A percentile compares a stretch with the other conserved stretches of the same genome.
Evolutionary conservation across 2,329 filamentous ascomycete genomes (phyloP).

Genomic region (Aspergillus ustus): DNA sequence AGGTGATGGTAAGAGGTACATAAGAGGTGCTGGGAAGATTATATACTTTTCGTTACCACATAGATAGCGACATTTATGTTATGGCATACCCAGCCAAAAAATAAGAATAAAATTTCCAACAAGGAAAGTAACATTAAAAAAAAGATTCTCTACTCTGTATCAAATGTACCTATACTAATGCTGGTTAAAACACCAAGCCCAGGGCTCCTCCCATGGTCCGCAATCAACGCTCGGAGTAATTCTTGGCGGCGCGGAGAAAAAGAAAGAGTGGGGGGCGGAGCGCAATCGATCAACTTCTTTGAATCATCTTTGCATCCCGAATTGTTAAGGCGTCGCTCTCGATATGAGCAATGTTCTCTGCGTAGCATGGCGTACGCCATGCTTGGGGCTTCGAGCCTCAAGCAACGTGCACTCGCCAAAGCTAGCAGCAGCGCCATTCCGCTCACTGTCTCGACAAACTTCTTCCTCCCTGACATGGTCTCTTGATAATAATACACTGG

Average conservation of each 20-base stretch:
- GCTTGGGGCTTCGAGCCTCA: slow-evolving; percentile 39
- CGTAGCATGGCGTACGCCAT: slow-evolving; percentile 47
- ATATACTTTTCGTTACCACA: not conserved
- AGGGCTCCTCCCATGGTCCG: not conserved
- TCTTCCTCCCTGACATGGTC: slow-evolving; percentile 26
- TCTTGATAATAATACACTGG: slow-evolving; percentile 22
- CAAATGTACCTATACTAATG: no score
- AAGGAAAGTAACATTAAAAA: not conserved
- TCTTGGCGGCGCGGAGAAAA: slow-evolving; percentile 24
- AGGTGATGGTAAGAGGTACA: not conserved
- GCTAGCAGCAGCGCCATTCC: slow-evolving; percentile 22
- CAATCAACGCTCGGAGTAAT: slow-evolving; percentile 20
- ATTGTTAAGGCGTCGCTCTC: slow-evolving; percentile 9
- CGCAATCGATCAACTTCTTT: no score
- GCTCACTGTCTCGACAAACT: slow-evolving; percentile 27
- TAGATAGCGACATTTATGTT: not conserved
- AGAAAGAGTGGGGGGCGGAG: slow-evolving; percentile 10
- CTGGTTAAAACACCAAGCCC: no score
- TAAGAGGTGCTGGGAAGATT: not conserved
- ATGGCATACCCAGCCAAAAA: no score
- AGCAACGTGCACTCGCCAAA: slow-evolving; percentile 26
- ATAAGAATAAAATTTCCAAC: no score
- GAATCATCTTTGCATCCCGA: no score
- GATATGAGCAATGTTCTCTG: slow-evolving; percentile 50
- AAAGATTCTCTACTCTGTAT: not conserved